phyloP scores from a whole-genome alignment of 2,329 filamentous ascomycete species.

The Penicillium frequentans region DNA sequence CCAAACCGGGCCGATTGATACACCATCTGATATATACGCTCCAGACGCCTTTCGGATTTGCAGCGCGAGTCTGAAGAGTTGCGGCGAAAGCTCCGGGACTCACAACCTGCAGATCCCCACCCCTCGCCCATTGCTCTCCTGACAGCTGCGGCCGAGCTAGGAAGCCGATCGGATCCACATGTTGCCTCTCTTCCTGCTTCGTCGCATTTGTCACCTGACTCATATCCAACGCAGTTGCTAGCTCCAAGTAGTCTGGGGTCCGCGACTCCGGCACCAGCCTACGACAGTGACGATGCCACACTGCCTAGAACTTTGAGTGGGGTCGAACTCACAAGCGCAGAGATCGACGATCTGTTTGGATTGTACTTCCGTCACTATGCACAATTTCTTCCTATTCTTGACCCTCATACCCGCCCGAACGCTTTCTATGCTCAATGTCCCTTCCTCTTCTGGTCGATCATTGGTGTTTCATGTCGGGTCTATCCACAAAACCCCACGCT shows the following conservation, averaged over 20 bases:
- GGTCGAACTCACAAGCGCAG: slow-evolving; percentile 28
- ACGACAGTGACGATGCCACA: slow-evolving; percentile 23
- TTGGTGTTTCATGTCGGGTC: slow-evolving; percentile 38
- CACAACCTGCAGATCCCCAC: slow-evolving; percentile 20
- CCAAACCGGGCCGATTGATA: neutral
- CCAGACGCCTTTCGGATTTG: slow-evolving; percentile 38
- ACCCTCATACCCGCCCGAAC: slow-evolving; percentile 62
- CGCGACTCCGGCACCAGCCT: slow-evolving; percentile 11
- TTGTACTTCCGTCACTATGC: slow-evolving; percentile 41
- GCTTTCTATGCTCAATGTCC: slow-evolving; percentile 75
- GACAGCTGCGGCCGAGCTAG: slow-evolving; percentile 34
- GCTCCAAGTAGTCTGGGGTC: slow-evolving; percentile 18
- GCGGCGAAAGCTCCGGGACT: slow-evolving; percentile 33
- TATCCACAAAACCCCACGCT: slow-evolving; percentile 42
- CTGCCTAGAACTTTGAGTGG: slow-evolving; percentile 32
- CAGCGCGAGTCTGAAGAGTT: slow-evolving; percentile 40
- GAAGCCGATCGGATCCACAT: slow-evolving; percentile 16
- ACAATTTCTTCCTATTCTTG: slow-evolving; percentile 40
- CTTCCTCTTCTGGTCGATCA: slow-evolving; percentile 78
- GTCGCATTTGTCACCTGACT: slow-evolving; percentile 10
- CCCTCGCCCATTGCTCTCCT: slow-evolving; percentile 29
- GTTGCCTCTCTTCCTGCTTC: slow-evolving; percentile 2
- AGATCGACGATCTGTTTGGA: slow-evolving; percentile 41
- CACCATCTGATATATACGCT: neutral
- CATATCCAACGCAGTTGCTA: slow-evolving; percentile 22